phyloP scores from a whole-genome alignment of 2,329 filamentous ascomycete species.

The Aspergillus sp. region DNA sequence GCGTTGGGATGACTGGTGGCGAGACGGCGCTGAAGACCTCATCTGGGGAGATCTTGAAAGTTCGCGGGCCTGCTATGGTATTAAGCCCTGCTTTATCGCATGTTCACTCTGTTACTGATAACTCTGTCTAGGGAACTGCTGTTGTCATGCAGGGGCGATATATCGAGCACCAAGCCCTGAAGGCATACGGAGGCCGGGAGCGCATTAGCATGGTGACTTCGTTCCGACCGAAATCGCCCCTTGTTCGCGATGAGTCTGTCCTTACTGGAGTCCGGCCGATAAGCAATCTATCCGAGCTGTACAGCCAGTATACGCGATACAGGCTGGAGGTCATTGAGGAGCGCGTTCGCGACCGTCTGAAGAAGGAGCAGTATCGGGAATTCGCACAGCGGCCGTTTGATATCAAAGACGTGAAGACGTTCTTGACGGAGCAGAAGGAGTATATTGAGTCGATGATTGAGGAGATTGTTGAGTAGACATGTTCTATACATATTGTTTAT shows the following conservation, averaged over 20 bases:
- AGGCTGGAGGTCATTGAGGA: conserved; percentile 64
- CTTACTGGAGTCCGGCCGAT: conserved; percentile 61
- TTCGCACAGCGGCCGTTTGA: conserved; percentile 31
- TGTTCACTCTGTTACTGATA: too few relatives aligned
- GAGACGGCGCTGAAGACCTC: conserved; percentile 37
- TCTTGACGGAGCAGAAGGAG: conserved; percentile 12
- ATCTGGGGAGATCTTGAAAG: neutral
- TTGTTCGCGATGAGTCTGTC: conserved; percentile 59
- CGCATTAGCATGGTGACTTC: conserved; percentile 67
- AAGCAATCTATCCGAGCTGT: conserved; percentile 58
- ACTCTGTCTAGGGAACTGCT: conserved; percentile 53
- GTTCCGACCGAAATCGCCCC: conserved; percentile 59
- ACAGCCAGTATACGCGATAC: conserved; percentile 63
- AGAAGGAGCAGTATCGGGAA: conserved; percentile 31
- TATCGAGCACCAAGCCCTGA: conserved; percentile 64
- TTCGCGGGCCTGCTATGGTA: conserved; percentile 1
- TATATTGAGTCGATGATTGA: conserved; percentile 7
- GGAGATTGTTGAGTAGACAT: neutral
- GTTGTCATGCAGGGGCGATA: conserved; percentile 68
- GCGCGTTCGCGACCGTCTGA: conserved; percentile 41
- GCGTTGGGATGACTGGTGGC: conserved; percentile 62
- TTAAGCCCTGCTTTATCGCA: too few relatives aligned
- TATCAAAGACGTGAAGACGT: conserved; percentile 6
- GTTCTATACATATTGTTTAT: too few relatives aligned
- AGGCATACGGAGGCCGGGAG: conserved; percentile 58